Conservation (phyloP, 495 filamentous ascomycete genomes). For the Neurospora sp. region DNA sequence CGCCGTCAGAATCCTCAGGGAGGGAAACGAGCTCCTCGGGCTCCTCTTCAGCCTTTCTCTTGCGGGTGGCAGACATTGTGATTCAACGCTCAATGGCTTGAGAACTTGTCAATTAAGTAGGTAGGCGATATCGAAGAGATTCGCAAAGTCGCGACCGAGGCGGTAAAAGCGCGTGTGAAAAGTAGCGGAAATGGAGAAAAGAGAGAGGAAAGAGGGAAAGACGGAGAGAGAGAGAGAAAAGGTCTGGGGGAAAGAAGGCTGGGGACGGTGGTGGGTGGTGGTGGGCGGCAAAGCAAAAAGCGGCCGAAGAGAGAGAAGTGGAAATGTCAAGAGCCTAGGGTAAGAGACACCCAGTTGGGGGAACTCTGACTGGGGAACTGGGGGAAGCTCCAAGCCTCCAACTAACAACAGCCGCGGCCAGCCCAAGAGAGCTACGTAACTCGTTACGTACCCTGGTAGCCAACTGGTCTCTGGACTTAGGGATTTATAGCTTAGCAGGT, state of each 20-base stretch:
- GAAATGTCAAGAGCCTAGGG: neutral
- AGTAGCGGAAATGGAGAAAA: constrained; percentile 11
- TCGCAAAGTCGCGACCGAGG: constrained; percentile 10
- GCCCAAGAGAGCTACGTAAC: neutral
- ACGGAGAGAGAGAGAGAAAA: constrained; percentile 11
- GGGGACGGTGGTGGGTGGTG: constrained; percentile 23
- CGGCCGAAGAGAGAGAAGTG: neutral
- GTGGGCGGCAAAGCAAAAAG: constrained; percentile 13
- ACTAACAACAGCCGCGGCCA: neutral
- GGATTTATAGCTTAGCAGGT: neutral
- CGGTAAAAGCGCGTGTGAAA: constrained; percentile 13
- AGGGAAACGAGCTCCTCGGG: constrained; percentile 45
- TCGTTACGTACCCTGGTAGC: neutral
- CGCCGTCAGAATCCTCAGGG: constrained; percentile 30
- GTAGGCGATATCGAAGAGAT: constrained; percentile 10
- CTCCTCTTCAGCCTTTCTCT: constrained; percentile 38
- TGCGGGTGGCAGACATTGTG: constrained; percentile 34
- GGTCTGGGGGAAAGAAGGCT: constrained; percentile 24
- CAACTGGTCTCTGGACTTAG: neutral
- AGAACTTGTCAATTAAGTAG: constrained; percentile 16
- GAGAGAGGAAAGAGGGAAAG: constrained; percentile 13
- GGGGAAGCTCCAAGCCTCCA: neutral
- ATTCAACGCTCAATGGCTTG: constrained; percentile 3
- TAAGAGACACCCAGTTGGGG: neutral
- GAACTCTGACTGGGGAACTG: constrained; percentile 1